Evolutionary conservation across 2,329 filamentous ascomycete species (phyloP).

Genomic region (Trichoderma sp.): DNA sequence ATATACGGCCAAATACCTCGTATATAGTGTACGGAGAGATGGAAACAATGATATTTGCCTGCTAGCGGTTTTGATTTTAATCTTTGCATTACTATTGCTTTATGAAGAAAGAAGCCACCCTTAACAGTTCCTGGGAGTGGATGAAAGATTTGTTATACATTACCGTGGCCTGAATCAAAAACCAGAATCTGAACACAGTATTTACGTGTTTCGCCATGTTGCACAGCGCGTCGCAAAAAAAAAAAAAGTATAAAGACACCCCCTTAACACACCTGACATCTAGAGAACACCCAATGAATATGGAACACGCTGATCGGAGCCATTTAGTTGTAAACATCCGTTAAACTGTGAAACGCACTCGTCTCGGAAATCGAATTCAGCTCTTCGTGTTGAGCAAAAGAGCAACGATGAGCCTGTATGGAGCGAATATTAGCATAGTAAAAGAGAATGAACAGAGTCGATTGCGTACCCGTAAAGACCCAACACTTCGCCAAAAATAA

Average conservation of each 20-base stretch:
- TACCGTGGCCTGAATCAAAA: neutral
- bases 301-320: conserved; percentile 16
- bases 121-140: neutral
- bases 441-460: neutral
- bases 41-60: neutral
- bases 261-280: conserved; percentile 43
- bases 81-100: neutral
- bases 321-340: conserved; percentile 7
- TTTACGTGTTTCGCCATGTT: neutral
- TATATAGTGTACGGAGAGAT: neutral
- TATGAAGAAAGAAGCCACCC: neutral
- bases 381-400: conserved; percentile 90
- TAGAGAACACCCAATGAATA: neutral
- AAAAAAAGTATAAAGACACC: conserved; percentile 43
- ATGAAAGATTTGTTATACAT: neutral
- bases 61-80: neutral
- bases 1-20: neutral
- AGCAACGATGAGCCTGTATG: conserved; percentile 79
- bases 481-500: conserved; percentile 97
- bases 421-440: conserved; percentile 11
- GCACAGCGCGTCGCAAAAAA: conserved; percentile 33
- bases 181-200: neutral
- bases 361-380: conserved; percentile 54
- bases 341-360: conserved; percentile 8
- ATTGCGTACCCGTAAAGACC: conserved; percentile 86